Evolutionary conservation across 306 rosid genomes (phyloP), one percentile per base, ranked within the genome.

Genomic region (Sicyos edulis): DNA sequence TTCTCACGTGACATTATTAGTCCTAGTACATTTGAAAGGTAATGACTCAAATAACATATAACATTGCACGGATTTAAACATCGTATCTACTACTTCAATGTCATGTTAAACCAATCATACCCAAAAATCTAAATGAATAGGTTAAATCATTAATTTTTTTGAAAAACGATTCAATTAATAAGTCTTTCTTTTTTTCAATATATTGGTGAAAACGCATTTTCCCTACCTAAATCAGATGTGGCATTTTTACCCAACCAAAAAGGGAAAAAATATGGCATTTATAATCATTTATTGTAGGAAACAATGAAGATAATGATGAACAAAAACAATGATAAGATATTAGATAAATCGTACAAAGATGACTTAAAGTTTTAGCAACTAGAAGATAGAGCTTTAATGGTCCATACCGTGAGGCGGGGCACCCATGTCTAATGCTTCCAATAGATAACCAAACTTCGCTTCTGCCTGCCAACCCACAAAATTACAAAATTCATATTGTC

Each of bases 401-500:
- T 69, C 60, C 80, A 78, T 90, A 93, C 99, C 99, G 76, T 91
- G 99, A 54, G 99, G 97, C 74, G 97, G 99, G 82, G 97, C 99
- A 60, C 97, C 99, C 96, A 91, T 93, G 91, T 91, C 99, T 57
- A 93, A 80, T 21, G 99, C 99, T 80, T 93, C 99, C 40, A 93
- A 89, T 80, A 93, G 96, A 79, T 88, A 88, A 29, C 96, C 96
- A 74, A 93, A 91, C 88, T 93, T 91, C 0, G 87, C 90, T 83
- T 93, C 99, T 56, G 97, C 99, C 97, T 91, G 91, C 49, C 76
- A 57, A 61, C 34, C 74, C 76, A 66, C 47, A 62, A 47, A 59
- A n/a, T 42, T 20, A 70, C 37, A 59, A 32, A 61, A 70, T 34
- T 57, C 71, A 71, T 50, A 77, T n/a, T 2, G 52, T 40, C 13